A percentile compares a stretch with the other conserved stretches of the same genome.
phyloP scores from a whole-genome alignment of 306 rosid species.

The Cicer chorassanicum region DNA sequence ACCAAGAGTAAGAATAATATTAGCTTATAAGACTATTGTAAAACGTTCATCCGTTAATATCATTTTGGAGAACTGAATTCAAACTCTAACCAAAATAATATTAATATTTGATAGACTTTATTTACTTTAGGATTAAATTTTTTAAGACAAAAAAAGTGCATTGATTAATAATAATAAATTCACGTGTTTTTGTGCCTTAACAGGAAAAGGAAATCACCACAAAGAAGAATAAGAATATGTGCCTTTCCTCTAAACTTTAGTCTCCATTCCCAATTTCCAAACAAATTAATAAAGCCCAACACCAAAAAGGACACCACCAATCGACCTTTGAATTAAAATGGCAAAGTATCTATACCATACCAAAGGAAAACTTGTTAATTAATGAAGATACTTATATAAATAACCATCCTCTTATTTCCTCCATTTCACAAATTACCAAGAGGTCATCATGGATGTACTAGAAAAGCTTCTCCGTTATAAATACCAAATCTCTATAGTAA shows the following conservation, averaged over 20 bases:
- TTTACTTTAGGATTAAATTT: no score
- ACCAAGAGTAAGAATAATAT: no score
- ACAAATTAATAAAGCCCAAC: neutral
- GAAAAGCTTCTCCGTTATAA: slow-evolving; percentile 65
- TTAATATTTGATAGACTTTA: no score
- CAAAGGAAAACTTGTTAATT: slow-evolving; percentile 33
- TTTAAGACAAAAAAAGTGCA: no score
- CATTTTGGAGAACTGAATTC: no score
- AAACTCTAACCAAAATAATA: no score
- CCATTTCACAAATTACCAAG: slow-evolving; percentile 7
- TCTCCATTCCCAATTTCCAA: slow-evolving; percentile 45
- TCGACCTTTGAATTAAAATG: slow-evolving; percentile 53
- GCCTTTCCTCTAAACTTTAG: slow-evolving; percentile 51
- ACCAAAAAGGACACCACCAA: slow-evolving; percentile 46
- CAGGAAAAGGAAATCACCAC: slow-evolving; percentile 42
- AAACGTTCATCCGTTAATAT: no score
- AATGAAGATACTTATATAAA: slow-evolving; percentile 20
- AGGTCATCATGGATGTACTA: slow-evolving; percentile 53
- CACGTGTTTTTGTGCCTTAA: slow-evolving; percentile 33
- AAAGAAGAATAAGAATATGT: slow-evolving; percentile 51
- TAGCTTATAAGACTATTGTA: no score
- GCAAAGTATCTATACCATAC: slow-evolving; percentile 54
- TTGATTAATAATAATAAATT: neutral
- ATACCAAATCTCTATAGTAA: slow-evolving; percentile 57
- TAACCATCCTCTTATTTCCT: slow-evolving; percentile 10